Evolutionary conservation across 495 filamentous ascomycete species (phyloP).

Genomic region (Tuber indicum): DNA sequence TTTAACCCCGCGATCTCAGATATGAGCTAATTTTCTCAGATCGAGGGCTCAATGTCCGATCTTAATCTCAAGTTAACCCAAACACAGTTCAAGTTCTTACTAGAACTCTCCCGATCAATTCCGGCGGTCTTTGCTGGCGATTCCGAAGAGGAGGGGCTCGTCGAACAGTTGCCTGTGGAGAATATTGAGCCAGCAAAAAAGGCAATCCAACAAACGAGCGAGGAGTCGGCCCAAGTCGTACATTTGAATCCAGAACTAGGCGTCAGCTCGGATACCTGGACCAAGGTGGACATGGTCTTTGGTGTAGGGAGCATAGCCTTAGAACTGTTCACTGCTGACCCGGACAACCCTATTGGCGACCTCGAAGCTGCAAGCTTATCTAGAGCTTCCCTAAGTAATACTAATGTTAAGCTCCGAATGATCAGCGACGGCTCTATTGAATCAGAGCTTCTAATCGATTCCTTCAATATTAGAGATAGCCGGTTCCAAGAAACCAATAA

Average conservation of each 20-base stretch:
- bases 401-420: conserved; percentile 87
- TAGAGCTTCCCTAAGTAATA: conserved; percentile 87
- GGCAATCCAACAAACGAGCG: conserved; percentile 33
- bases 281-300: conserved; percentile 88
- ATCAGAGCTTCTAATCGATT: conserved; percentile 86
- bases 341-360: conserved; percentile 67
- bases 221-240: conserved; percentile 46
- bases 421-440: conserved; percentile 86
- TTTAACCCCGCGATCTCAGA: not conserved
- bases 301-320: conserved; percentile 78
- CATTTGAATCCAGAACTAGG: conserved; percentile 61
- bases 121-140: conserved; percentile 80
- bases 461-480: conserved; percentile 90
- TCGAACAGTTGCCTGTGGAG: conserved; percentile 58
- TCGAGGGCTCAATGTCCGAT: conserved; percentile 83
- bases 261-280: conserved; percentile 66
- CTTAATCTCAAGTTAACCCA: conserved; percentile 86
- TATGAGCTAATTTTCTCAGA: conserved; percentile 38
- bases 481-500: conserved; percentile 81
- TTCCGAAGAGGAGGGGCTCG: conserved; percentile 57
- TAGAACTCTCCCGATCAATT: conserved; percentile 77
- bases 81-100: conserved; percentile 77
- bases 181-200: conserved; percentile 50
- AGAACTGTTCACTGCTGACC: conserved; percentile 72
- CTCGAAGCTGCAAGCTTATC: conserved; percentile 78